Evolutionary conservation across 768 basidiomycete species (phyloP).

Genomic region (Trametopsis cervina): DNA sequence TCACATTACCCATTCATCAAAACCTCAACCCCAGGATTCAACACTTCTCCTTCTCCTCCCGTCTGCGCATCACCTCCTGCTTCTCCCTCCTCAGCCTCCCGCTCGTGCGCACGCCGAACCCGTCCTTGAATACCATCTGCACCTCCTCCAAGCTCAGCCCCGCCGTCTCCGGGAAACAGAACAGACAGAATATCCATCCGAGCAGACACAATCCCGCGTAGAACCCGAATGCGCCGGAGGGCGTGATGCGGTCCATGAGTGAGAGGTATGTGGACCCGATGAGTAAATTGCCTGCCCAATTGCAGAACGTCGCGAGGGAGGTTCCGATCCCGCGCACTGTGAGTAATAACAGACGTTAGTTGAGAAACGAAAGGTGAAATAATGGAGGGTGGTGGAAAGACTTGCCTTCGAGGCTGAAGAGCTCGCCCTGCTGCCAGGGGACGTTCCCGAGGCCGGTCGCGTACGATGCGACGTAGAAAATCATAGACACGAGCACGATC

Average conservation of each 20-base stretch:
- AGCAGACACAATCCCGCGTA: slow-evolving; percentile 68
- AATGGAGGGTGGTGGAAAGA: neutral
- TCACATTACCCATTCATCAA: neutral
- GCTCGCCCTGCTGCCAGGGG: slow-evolving; percentile 84
- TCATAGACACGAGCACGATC: slow-evolving; percentile 73
- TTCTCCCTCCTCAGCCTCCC: slow-evolving; percentile 40
- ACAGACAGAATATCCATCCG: slow-evolving; percentile 61
- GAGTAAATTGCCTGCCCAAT: slow-evolving; percentile 73
- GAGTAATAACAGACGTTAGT: neutral
- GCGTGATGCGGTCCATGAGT: slow-evolving; percentile 67
- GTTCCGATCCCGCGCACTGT: slow-evolving; percentile 73
- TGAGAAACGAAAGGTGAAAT: no score
- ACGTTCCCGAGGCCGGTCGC: slow-evolving; percentile 75
- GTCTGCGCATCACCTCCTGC: slow-evolving; percentile 19
- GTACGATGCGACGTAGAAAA: slow-evolving; percentile 77
- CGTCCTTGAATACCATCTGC: slow-evolving; percentile 49
- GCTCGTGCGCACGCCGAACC: slow-evolving; percentile 61
- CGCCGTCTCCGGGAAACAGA: slow-evolving; percentile 76
- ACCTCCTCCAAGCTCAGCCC: slow-evolving; percentile 68
- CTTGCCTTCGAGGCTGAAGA: slow-evolving; percentile 69
- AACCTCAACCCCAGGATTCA: neutral
- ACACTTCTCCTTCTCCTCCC: neutral
- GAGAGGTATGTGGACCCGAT: slow-evolving; percentile 77
- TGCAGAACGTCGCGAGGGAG: slow-evolving; percentile 66
- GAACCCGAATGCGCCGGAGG: slow-evolving; percentile 70